These are phyloP conservation scores for Hypoxylon lenormandii DNA, from an alignment of 495 filamentous ascomycete species.

Conservation along the genomic window DNA sequence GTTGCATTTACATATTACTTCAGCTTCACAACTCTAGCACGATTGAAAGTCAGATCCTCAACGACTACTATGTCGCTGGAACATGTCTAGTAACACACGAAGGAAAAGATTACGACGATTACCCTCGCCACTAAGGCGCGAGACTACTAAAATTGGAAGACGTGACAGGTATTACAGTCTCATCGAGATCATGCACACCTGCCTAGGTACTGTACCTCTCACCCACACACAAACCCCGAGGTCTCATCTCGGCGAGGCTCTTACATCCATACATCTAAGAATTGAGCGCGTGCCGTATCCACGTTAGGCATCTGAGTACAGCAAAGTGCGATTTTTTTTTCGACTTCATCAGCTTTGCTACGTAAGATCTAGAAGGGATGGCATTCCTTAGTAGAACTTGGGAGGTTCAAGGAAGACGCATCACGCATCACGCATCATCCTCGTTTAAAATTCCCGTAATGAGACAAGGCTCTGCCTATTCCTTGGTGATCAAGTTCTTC, in stretches of 20 bases:
- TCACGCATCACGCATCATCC: background rate
- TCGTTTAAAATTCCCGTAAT: conserved; percentile 45
- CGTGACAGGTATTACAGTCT: conserved; percentile 29
- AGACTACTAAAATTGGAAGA: conserved; percentile 41
- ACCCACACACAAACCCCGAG: conserved; percentile 22
- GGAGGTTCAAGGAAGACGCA: conserved; percentile 4
- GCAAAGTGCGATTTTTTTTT: conserved; percentile 5
- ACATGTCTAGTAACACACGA: conserved; percentile 25
- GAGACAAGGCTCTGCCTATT: conserved; percentile 31
- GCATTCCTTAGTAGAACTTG: conserved; percentile 1
- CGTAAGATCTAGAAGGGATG: conserved; percentile 28
- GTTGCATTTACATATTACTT: conserved; percentile 10
- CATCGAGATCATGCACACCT: conserved; percentile 46
- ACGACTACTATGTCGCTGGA: conserved; percentile 12
- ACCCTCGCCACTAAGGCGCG: conserved; percentile 12
- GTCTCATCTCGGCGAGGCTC: conserved; percentile 10
- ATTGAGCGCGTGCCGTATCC: background rate
- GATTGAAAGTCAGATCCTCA: conserved; percentile 29
- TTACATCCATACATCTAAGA: conserved; percentile 3
- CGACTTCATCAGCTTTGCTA: conserved; percentile 2
- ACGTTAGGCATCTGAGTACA: conserved; percentile 3
- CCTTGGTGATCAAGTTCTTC: background rate
- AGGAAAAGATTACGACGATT: conserved; percentile 25
- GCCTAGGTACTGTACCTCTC: too few species aligned
- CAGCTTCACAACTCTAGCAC: conserved; percentile 25